These are phyloP conservation scores for Boletus rubescentipes DNA, from an alignment of 768 basidiomycete species.

Conservation along the genomic window DNA sequence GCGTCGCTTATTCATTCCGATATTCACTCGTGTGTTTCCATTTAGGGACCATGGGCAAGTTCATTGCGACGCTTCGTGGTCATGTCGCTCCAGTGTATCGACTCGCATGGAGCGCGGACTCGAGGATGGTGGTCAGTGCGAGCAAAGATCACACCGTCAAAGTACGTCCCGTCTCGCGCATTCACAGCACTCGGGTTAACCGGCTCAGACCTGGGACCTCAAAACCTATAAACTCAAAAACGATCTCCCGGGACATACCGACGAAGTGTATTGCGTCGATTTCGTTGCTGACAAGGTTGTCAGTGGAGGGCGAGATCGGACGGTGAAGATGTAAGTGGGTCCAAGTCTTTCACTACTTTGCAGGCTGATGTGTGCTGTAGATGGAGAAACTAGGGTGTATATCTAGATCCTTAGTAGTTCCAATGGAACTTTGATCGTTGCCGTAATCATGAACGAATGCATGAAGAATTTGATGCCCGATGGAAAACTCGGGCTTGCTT, in stretches of 20 bases:
- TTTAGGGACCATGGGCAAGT: slow-evolving; percentile 69
- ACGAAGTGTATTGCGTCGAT: slow-evolving; percentile 99
- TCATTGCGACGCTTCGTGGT: slow-evolving; percentile 85
- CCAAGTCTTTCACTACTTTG: background rate
- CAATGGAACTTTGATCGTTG: background rate
- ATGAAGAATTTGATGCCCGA: background rate
- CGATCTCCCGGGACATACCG: slow-evolving; percentile 94
- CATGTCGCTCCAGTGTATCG: slow-evolving; percentile 95
- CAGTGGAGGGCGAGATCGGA: slow-evolving; percentile 91
- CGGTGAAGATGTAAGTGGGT: slow-evolving; percentile 82
- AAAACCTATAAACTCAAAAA: slow-evolving; percentile 94
- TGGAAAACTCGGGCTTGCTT: background rate
- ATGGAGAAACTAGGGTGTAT: slow-evolving; percentile 31
- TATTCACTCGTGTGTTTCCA: background rate
- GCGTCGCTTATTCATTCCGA: background rate
- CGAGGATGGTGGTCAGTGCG: slow-evolving; percentile 86
- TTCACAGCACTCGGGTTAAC: background rate
- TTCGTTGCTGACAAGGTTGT: slow-evolving; percentile 99
- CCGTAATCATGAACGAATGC: background rate
- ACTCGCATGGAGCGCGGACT: slow-evolving; percentile 94
- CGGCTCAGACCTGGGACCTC: slow-evolving; percentile 83
- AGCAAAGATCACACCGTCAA: slow-evolving; percentile 97
- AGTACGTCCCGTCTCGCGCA: slow-evolving; percentile 42
- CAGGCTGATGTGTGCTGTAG: slow-evolving; percentile 13
- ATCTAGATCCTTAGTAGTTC: background rate